Evolutionary conservation across 2,329 filamentous ascomycete genomes (phyloP), one percentile per base, ranked within the genome.

Genomic region (Talaromyces sp.): DNA sequence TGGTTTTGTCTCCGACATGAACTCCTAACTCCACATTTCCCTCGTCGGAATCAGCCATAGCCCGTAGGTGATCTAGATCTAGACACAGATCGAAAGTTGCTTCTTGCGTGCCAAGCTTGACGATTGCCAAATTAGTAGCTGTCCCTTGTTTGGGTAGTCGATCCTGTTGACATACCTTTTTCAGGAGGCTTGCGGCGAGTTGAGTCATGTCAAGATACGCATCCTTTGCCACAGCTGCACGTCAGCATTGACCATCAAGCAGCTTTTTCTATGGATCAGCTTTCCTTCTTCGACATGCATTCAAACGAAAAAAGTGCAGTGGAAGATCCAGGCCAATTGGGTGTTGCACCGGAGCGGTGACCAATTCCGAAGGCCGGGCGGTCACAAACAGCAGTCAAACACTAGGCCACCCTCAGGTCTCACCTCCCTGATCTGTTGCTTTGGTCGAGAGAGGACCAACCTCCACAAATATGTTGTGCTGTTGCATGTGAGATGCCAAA

Each of bases 401-500:
- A 35, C 16, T 13, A 50, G 27, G 16, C 27, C 49, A 33, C 33
- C 47, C 47, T 16, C 47, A 27, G 22, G 24, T 31, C 22, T 50
- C 47, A 6, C 47, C 7, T 8, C 14, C 49, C 52, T 37, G 52
- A 4, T 33, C 19, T 19, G 37, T 59, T 59, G 13, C 37, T 59
- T 10, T 27, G 35, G 35, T 58, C 37, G 24, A 41, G 35, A 22
- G 24, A n/a, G 43, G 56, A 9, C 31, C 16, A 54, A 8, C 14
- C 27, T 54, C 24, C 39, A 43, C 35, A 35, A 37, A 31, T 56
- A n/a, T 11, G 16, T 37, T 45, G 49, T 27, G 24, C 49, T 50
- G 27, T 31, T 57, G 49, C 61, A 63, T 57, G 31, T 63, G 50
- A 63, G 61, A 50, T 13, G 19, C 39, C 61, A 57, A 45, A 14